Evolutionary conservation across 2,329 filamentous ascomycete species (phyloP).

Genomic region (Xenoacremonium recifei): DNA sequence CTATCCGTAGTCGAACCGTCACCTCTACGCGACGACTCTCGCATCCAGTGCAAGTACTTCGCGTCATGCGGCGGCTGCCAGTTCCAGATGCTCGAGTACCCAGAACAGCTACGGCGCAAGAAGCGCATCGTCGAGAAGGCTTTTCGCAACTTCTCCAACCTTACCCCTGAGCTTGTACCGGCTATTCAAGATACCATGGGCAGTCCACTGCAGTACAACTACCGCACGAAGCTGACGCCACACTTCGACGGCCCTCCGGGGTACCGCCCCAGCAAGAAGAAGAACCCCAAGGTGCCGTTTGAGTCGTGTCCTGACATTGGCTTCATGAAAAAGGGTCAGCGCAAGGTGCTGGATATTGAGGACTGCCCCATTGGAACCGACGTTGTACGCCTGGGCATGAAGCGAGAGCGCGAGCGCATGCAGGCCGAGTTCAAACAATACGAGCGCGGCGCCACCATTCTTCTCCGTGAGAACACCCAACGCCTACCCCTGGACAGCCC

Average conservation of each 20-base stretch:
- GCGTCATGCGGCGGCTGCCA: conserved; percentile 86
- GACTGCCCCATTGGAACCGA: conserved; percentile 95
- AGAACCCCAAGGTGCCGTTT: conserved; percentile 48
- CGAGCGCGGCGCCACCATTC: conserved; percentile 78
- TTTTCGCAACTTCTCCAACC: conserved; percentile 84
- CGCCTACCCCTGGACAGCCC: conserved; percentile 55
- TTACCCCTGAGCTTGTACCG: conserved; percentile 74
- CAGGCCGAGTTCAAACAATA: conserved; percentile 68
- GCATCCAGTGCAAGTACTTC: conserved; percentile 85
- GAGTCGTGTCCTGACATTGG: conserved; percentile 75
- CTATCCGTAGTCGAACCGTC: conserved; percentile 74
- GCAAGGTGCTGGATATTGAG: conserved; percentile 86
- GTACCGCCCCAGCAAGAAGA: conserved; percentile 46
- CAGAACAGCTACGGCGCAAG: conserved; percentile 83
- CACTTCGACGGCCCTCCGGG: conserved; percentile 83
- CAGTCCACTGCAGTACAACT: conserved; percentile 87
- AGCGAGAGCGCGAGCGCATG: conserved; percentile 75
- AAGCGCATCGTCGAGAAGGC: conserved; percentile 85
- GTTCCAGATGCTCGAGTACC: conserved; percentile 94
- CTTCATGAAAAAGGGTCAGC: conserved; percentile 83
- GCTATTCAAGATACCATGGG: conserved; percentile 80
- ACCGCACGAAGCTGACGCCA: conserved; percentile 94
- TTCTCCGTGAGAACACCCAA: conserved; percentile 81
- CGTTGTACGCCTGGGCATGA: conserved; percentile 77
- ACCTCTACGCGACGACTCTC: conserved; percentile 70